These are phyloP conservation scores for Artemisia annua DNA, from an alignment of 129 eudicot genomes.

Conservation along the genomic window DNA sequence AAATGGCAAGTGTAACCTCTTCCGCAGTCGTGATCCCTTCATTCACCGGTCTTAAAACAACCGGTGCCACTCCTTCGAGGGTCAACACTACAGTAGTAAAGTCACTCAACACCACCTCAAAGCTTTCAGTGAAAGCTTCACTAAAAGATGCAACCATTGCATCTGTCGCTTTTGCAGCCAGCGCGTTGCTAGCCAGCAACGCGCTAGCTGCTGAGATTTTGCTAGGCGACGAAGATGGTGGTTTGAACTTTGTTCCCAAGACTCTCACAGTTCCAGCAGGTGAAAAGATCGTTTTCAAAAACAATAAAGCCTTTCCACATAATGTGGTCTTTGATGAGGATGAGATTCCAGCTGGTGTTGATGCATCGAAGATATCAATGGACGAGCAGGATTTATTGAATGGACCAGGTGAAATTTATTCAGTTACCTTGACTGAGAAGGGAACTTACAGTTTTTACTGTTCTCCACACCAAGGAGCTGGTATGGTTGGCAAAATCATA, in stretches of 20 bases:
- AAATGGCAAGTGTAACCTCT: slow-evolving; percentile 64
- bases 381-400: slow-evolving; percentile 57
- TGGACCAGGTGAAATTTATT: slow-evolving; percentile 61
- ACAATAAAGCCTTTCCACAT: slow-evolving; percentile 87
- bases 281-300: slow-evolving; percentile 69
- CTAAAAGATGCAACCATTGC: slow-evolving; percentile 53
- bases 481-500: slow-evolving; percentile 77
- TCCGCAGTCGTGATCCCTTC: slow-evolving; percentile 63
- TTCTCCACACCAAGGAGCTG: slow-evolving; percentile 85
- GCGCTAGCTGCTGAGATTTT: slow-evolving; percentile 63
- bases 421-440: slow-evolving; percentile 59
- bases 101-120: slow-evolving; percentile 30
- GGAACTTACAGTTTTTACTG: slow-evolving; percentile 86
- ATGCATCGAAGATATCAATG: slow-evolving; percentile 66
- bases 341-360: slow-evolving; percentile 73
- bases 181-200: slow-evolving; percentile 59
- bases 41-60: slow-evolving; percentile 41
- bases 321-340: slow-evolving; percentile 84
- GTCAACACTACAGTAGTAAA: slow-evolving; percentile 23
- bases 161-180: slow-evolving; percentile 59
- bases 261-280: slow-evolving; percentile 56
- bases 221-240: slow-evolving; percentile 61
- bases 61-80: slow-evolving; percentile 10
- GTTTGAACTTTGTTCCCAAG: slow-evolving; percentile 50
- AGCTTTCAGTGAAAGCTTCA: slow-evolving; percentile 52